Evolutionary conservation across 495 filamentous ascomycete genomes (phyloP).

Genomic region (Acidiella bohemica): DNA sequence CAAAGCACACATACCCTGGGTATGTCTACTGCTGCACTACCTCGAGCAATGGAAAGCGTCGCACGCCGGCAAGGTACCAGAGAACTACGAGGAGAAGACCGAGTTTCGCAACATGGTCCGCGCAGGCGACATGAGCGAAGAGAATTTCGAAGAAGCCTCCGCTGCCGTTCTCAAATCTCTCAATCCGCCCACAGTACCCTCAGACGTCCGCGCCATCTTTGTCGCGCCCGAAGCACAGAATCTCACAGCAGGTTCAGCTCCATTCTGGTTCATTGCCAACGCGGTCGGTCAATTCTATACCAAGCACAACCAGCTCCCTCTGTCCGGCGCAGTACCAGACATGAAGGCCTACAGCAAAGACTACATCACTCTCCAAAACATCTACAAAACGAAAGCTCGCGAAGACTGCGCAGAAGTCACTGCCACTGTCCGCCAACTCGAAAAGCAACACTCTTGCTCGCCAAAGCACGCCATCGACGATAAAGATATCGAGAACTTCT

Average conservation of each 20-base stretch:
- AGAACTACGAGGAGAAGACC: conserved; percentile 72
- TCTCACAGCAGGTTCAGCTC: conserved; percentile 32
- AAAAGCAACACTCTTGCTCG: conserved; percentile 34
- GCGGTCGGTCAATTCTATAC: conserved; percentile 65
- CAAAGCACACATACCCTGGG: conserved; percentile 87
- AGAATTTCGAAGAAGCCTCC: conserved; percentile 92
- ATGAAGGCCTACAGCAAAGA: conserved; percentile 95
- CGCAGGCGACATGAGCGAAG: conserved; percentile 70
- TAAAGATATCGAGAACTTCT: conserved; percentile 80
- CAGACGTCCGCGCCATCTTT: conserved; percentile 63
- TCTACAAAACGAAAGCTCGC: conserved; percentile 84
- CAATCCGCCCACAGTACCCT: conserved; percentile 49
- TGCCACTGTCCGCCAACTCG: conserved; percentile 47
- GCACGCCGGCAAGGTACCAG: conserved; percentile 56
- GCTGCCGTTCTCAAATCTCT: conserved; percentile 78
- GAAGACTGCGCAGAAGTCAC: conserved; percentile 68
- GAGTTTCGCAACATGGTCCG: conserved; percentile 63
- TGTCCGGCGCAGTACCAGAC: conserved; percentile 82
- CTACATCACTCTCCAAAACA: conserved; percentile 82
- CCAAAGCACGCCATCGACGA: conserved; percentile 39
- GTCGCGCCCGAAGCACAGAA: conserved; percentile 37
- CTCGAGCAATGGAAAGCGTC: conserved; percentile 67
- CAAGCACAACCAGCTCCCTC: conserved; percentile 56
- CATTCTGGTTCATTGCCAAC: conserved; percentile 83
- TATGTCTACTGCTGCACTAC: conserved; percentile 73